phyloP scores from a whole-genome alignment of 2,329 filamentous ascomycete genomes.

The Chaetomium globosum region DNA sequence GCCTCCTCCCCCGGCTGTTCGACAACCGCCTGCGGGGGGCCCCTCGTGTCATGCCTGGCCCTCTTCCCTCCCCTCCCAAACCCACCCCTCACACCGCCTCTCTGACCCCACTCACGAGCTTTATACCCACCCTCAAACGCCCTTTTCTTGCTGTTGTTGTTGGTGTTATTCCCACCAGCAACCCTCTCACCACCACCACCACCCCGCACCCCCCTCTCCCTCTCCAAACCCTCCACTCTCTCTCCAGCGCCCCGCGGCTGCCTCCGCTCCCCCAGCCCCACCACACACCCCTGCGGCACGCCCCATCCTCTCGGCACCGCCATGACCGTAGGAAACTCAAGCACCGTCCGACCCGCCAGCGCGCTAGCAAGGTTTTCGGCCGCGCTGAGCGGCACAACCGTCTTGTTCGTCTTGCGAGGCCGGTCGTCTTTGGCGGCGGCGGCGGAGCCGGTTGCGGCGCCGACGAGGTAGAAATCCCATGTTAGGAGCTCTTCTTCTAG shows the following conservation, averaged over 20 bases:
- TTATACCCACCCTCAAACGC: background rate
- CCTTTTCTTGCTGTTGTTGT: constrained; percentile 13
- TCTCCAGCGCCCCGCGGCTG: background rate
- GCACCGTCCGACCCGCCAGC: constrained; percentile 60
- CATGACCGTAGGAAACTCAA: constrained; percentile 75
- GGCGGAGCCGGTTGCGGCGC: constrained; percentile 16
- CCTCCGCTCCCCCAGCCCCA: constrained; percentile 32
- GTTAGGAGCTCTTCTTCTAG: constrained; percentile 32
- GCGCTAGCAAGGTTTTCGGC: constrained; percentile 52
- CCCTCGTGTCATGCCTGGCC: constrained; percentile 13
- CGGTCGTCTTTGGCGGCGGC: background rate
- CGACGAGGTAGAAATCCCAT: constrained; percentile 41
- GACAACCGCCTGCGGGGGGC: background rate
- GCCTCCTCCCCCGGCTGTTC: constrained; percentile 7
- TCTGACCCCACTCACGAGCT: background rate
- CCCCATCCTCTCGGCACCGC: constrained; percentile 47
- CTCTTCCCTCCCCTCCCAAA: constrained; percentile 26
- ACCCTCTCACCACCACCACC: background rate
- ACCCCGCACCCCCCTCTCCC: background rate
- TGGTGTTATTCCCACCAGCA: background rate
- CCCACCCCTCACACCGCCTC: constrained; percentile 2
- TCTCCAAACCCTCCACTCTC: background rate
- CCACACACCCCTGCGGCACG: constrained; percentile 35
- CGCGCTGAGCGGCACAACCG: constrained; percentile 58
- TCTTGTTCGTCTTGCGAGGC: constrained; percentile 22